Conservation (phyloP, 192 early-diverging fungal species). For the Entomortierella beljakovae region DNA sequence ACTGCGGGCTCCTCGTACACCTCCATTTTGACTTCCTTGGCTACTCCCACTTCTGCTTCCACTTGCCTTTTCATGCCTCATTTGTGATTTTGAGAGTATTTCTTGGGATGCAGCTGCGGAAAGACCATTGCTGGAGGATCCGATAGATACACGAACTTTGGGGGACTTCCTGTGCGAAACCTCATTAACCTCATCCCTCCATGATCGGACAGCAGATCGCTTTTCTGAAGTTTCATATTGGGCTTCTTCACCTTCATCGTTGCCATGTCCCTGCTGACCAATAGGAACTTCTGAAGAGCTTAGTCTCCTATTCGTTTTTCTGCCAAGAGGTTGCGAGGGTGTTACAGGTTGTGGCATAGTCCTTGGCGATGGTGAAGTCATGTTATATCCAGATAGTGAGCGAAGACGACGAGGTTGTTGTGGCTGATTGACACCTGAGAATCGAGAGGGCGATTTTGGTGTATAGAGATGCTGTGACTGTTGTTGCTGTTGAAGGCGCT, state of each 20-base stretch:
- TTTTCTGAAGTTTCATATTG: conserved; percentile 22
- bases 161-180: conserved; percentile 33
- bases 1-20: background rate
- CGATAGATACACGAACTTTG: conserved; percentile 1
- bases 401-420: conserved; percentile 10
- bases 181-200: conserved; percentile 50
- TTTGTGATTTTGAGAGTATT: background rate
- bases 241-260: background rate
- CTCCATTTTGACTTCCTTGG: conserved; percentile 14
- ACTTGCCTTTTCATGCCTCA: conserved; percentile 11
- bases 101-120: background rate
- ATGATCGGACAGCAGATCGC: conserved; percentile 31
- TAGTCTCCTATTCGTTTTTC: background rate
- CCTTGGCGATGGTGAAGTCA: conserved; percentile 32
- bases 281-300: background rate
- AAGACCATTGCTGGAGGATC: background rate
- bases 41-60: conserved; percentile 19
- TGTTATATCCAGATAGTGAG: conserved; percentile 4
- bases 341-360: background rate
- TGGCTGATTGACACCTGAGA: background rate
- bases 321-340: too few species aligned
- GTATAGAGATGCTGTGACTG: conserved; percentile 3
- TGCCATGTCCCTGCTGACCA: background rate
- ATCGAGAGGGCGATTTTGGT: conserved; percentile 21
- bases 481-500: conserved; percentile 8